Evolutionary conservation across 192 early-diverging fungal genomes (phyloP), one percentile per base, ranked within the genome.

Genomic region (Gamsiella multidivaricata): DNA sequence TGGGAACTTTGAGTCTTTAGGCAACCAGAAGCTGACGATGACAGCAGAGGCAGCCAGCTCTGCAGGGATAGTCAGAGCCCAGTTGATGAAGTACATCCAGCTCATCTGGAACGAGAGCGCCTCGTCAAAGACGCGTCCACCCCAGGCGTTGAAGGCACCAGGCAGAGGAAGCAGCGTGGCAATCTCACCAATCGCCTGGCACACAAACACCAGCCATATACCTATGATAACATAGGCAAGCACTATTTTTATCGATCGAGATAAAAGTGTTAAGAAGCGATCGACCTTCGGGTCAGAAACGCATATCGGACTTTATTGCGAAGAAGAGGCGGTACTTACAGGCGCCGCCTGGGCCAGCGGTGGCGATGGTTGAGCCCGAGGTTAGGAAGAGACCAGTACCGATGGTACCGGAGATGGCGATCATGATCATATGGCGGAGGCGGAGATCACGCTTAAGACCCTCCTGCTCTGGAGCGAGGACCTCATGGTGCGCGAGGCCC

Each of bases 131-230:
- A 94, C 91, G 41, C 93, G 91, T 11, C 86, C 81, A 20, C 88
- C 91, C 80, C 90, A 91, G 36, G 89, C 88, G 60, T 91, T 92
- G 70, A 95, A 95, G 18, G 90, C 87, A 42, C 94, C 95, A 9
- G 92, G 87, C 1, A 92, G 84, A 8, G 95, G 95, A n/a, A 96
- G 87, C n/a, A 88, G 83, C 0, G 95, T 91, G 0, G 94, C 89
- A 84, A 96, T 88, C 61, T 96, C 95, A 54, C 91, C 95, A 63
- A 96, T 84, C n/a, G n/a, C n/a, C n/a, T n/a, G n/a, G n/a, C n/a
- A n/a, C n/a, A n/a, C n/a, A n/a, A n/a, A n/a, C n/a, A 85, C 85
- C 0, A 92, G 83, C 88, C 89, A 89, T 3, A 86, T 62, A 53
- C 89, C 91, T 26, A 90, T 91, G 5, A 88, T 34, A 18, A 71